Conservation (phyloP, 768 basidiomycete species). For the Lactarius tabidus region DNA sequence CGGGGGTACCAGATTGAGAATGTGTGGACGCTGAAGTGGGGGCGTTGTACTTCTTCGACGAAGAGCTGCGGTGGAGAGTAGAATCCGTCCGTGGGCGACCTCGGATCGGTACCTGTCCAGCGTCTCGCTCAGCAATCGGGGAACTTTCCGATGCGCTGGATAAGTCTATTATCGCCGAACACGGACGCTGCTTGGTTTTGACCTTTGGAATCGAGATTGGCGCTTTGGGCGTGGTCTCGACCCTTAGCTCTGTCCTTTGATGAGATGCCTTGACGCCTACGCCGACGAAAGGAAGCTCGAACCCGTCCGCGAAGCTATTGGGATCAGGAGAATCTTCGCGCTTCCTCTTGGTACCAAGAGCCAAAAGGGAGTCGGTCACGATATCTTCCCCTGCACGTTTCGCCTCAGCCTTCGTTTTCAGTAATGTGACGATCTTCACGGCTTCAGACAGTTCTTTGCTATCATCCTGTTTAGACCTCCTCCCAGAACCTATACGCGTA, state of each 20-base stretch:
- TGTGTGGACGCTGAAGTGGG: conserved; percentile 7
- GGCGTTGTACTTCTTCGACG: conserved; percentile 12
- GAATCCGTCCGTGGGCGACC: conserved; percentile 20
- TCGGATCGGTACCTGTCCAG: conserved; percentile 15
- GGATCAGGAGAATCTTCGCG: conserved; percentile 39
- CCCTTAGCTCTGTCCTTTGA: neutral
- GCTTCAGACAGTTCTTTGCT: conserved; percentile 37
- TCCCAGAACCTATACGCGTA: conserved; percentile 26
- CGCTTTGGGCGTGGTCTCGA: conserved; percentile 11
- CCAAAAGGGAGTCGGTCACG: conserved; percentile 22
- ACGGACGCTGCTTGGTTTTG: conserved; percentile 14
- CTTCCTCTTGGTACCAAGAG: conserved; percentile 42
- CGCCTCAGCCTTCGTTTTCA: conserved; percentile 36
- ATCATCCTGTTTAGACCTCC: conserved; percentile 33
- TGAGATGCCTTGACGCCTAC: conserved; percentile 30
- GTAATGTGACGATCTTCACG: conserved; percentile 17
- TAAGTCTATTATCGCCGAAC: neutral
- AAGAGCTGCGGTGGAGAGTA: conserved; percentile 5
- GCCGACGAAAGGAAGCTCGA: conserved; percentile 44
- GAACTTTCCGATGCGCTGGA: conserved; percentile 8
- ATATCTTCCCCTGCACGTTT: conserved; percentile 27
- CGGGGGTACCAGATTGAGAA: conserved; percentile 19
- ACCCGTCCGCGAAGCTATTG: conserved; percentile 29
- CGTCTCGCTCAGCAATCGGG: conserved; percentile 3
- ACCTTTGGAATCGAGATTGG: neutral